Evolutionary conservation across 805 yeast species (phyloP), one percentile per base, ranked within the genome.

Genomic region (Maudiozyma serrabonitensis): DNA sequence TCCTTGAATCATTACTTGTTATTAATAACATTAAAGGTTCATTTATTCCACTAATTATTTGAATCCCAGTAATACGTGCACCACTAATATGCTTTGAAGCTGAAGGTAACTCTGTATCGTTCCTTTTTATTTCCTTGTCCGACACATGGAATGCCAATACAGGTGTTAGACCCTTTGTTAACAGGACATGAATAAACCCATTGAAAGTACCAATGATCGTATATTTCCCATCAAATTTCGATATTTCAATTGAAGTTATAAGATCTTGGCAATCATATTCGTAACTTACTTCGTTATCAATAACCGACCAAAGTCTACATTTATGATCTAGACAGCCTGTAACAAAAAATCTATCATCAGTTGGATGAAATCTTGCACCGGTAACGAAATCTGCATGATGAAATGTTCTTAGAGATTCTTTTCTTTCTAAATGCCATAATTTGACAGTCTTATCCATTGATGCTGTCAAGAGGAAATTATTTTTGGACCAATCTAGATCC

Each of bases 401-500:
- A 58, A 85, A 89, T 0, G 80, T 73, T 45, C 83, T 75, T 16
- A 90, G 68, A 46, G 87, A 80, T 15, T 70, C 74, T 1, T 67
- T 68, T 45, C 90, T 73, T 39, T 85, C 87, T 12, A 84, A 76
- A 63, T 90, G 95, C 96, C 97, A 90, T 44, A 90, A 68, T 54
- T 79, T 78, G 2, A 81, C 95, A 0, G 95, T 83, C 54, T 79
- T 76, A 66, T 90, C 98, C 83, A 86, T 84, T 1, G 95, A 84
- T 3, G 93, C 82, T 0, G 93, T 75, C 1, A 88, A 62, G 31
- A 91, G 62, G 56, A 90, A 90, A 61, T 83, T 83, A 66, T 88
- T 89, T 57, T 82, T 83, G 46, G 95, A 84, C 97, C 97, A 90
- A 58, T 86, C 87, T 34, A 90, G 60, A 11, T 85, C 79, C n/a